Base-by-base conservation (phyloP, 139 green algal species). In the Chlorella ohadii region DNA sequence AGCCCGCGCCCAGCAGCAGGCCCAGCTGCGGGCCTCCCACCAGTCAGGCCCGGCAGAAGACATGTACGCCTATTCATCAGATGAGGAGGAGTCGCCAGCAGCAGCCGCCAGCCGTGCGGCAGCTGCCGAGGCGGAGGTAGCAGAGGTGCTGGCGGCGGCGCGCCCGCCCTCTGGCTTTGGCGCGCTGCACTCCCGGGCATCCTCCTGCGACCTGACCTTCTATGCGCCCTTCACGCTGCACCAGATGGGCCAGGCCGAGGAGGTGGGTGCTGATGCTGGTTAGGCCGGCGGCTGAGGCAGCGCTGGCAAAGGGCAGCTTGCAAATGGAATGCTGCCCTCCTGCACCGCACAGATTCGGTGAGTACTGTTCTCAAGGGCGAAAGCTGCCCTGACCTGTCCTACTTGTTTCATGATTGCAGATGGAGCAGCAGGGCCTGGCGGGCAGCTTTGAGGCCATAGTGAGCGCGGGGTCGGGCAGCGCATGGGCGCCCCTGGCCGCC, bases 131-230 rank as follows among this genome's bases (percentile, higher is more conserved):
- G 56, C 11, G 6, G 34, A 39, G 56, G 36, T 20, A 11, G 47
- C 22, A 28, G 15, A 51, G 74, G n/a, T 12, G 33, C 16, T 47
- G 20, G 55, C 34, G 17, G 31, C 34, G 74, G 33, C 17, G 33
- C 74, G 23, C 3, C 57, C 22, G 36, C 57, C 19, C 15, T 27
- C 55, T 23, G 76, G 63, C 36, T 71, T 82, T 47, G 76, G 64
- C 15, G 33, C 57, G 25, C 25, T 72, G 34, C 76, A 82, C 76
- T 82, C 76, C 28, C 76, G 76, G 0, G 76, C 76, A 13, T 39
- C 59, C 36, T 59, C 34, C 76, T 82, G 36, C 36, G 76, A 82
- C 76, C 76, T 82, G 59, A 82, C 76, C 19, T 82, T 59, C 27
- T 82, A 82, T 12, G 59, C 59, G 17, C 76, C 76, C 76, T 72